Conservation (phyloP, 192 early-diverging fungal genomes). For the Glomus cerebriforme region DNA sequence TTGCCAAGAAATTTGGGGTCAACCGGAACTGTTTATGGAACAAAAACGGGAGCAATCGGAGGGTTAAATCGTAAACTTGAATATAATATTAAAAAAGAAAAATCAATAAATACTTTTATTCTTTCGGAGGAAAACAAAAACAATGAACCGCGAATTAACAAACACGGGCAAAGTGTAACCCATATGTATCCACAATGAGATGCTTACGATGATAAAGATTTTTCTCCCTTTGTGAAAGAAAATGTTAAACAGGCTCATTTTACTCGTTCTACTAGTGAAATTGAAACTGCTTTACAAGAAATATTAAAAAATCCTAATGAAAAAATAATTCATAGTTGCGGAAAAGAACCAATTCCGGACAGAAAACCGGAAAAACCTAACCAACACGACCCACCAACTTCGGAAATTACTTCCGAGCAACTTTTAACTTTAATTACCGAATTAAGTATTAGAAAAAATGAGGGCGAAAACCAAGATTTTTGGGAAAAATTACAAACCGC, state of each 20-base stretch:
- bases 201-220: too few species aligned
- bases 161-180: too few species aligned
- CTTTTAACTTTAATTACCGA: background rate
- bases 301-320: background rate
- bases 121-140: background rate
- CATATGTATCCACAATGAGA: too few species aligned
- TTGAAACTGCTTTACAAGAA: background rate
- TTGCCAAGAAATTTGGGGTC: background rate
- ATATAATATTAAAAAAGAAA: background rate
- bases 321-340: background rate
- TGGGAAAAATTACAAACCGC: too few species aligned
- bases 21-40: background rate
- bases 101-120: conserved; percentile 1
- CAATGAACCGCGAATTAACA: too few species aligned
- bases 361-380: background rate
- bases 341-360: too few species aligned
- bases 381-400: background rate
- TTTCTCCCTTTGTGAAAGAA: background rate
- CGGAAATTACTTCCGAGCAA: background rate
- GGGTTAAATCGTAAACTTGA: background rate
- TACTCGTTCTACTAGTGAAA: background rate
- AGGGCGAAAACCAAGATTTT: too few species aligned
- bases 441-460: too few species aligned
- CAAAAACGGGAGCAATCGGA: background rate
- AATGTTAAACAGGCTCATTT: background rate